phyloP scores from a whole-genome alignment of 345 rosid genomes.

The Fremontodendron californicum region DNA sequence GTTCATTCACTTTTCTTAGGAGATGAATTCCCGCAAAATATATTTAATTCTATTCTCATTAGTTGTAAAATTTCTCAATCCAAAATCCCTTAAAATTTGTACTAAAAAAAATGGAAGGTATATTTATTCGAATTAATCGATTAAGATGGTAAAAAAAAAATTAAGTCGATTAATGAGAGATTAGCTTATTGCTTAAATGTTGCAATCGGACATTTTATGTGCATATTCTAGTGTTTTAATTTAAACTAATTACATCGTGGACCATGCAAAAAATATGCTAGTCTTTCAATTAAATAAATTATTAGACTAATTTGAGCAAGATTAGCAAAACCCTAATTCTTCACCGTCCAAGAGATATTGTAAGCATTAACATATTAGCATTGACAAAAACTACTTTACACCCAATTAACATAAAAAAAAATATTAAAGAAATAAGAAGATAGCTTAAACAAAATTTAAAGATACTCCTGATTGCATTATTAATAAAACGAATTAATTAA shows the following conservation, averaged over 20 bases:
- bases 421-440: too few relatives aligned
- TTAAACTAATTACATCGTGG: too few relatives aligned
- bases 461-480: too few relatives aligned
- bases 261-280: too few relatives aligned
- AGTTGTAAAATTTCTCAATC: too few relatives aligned
- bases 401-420: background rate
- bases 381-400: background rate
- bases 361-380: background rate
- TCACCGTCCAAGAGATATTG: background rate
- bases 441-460: too few relatives aligned
- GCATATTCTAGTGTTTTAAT: background rate
- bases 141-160: background rate
- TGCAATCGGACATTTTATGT: background rate
- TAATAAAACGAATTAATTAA: background rate
- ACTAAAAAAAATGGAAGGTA: too few relatives aligned
- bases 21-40: too few relatives aligned
- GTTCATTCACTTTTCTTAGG: too few relatives aligned
- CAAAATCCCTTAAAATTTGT: too few relatives aligned
- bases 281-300: background rate
- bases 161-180: background rate
- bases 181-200: background rate
- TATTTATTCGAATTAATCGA: too few relatives aligned
- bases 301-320: background rate
- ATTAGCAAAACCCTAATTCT: background rate
- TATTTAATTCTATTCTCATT: too few relatives aligned